Evolutionary conservation across 2,329 filamentous ascomycete genomes (phyloP).

Genomic region (Lachnellula occidentalis): DNA sequence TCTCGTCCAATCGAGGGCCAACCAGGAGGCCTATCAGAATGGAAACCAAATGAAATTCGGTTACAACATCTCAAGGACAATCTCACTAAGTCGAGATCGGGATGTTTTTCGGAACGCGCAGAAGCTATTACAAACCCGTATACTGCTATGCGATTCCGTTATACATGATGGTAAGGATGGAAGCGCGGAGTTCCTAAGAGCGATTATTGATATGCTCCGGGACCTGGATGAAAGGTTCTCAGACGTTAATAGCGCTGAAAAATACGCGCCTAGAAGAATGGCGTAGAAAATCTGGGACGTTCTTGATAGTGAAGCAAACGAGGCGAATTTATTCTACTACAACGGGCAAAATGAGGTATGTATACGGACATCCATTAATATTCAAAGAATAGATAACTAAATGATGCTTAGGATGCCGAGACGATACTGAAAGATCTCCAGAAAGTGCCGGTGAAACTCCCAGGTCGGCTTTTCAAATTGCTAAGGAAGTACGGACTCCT

Average conservation of each 20-base stretch:
- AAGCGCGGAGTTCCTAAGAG: background rate
- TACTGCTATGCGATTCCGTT: background rate
- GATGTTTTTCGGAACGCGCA: background rate
- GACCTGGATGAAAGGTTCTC: background rate
- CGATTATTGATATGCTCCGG: background rate
- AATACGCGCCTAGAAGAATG: background rate
- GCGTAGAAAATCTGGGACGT: background rate
- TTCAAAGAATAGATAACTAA: background rate
- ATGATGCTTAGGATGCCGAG: conserved; percentile 2
- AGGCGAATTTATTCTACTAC: conserved; percentile 9
- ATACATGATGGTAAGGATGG: background rate
- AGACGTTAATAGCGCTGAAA: background rate
- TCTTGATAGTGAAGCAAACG: background rate
- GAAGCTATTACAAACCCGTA: background rate
- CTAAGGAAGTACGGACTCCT: conserved; percentile 4
- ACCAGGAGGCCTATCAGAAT: background rate
- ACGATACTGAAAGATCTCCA: conserved; percentile 12
- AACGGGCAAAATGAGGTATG: conserved; percentile 6
- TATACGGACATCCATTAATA: background rate
- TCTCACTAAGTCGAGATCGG: conserved; percentile 13
- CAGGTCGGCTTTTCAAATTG: conserved; percentile 8
- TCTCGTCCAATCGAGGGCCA: background rate
- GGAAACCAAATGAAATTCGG: conserved; percentile 8
- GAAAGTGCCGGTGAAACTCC: conserved; percentile 6
- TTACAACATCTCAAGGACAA: conserved; percentile 7